Conservation (phyloP, 768 basidiomycete genomes). For the Holtermannia corniformis region DNA sequence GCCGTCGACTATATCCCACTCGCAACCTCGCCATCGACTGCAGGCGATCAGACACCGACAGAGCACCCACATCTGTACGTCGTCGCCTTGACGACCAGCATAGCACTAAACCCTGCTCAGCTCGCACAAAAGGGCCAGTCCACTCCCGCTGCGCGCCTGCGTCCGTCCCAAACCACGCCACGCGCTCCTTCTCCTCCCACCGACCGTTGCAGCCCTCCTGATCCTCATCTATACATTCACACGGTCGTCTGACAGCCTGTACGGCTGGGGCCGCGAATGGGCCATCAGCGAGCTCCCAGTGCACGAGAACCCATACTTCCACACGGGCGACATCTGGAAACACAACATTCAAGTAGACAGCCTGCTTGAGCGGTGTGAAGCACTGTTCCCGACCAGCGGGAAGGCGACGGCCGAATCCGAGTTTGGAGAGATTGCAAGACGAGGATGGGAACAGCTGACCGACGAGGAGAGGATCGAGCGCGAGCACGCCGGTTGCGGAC, state of each 20-base stretch:
- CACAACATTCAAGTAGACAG: conserved; percentile 24
- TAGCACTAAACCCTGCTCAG: too few relatives aligned
- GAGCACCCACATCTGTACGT: neutral
- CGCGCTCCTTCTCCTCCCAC: neutral
- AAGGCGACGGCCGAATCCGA: neutral
- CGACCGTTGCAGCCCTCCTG: neutral
- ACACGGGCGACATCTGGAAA: conserved; percentile 25
- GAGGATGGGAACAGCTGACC: neutral
- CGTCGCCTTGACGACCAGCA: too few relatives aligned
- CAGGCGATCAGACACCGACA: conserved; percentile 2
- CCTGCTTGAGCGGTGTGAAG: conserved; percentile 19
- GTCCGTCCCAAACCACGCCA: neutral
- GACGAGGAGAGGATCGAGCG: conserved; percentile 14
- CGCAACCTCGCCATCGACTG: conserved; percentile 8
- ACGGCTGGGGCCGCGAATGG: neutral
- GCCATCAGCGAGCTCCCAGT: neutral
- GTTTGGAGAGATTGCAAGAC: neutral
- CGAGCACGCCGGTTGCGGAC: conserved; percentile 20
- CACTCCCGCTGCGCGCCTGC: neutral
- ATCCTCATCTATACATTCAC: neutral
- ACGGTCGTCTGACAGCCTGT: neutral
- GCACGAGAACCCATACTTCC: conserved; percentile 22
- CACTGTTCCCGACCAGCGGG: conserved; percentile 4
- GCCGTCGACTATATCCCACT: conserved; percentile 9
- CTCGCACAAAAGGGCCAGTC: too few relatives aligned